Conservation (phyloP, 1,284 basidiomycete genomes). For the Bjerkandera adusta region DNA sequence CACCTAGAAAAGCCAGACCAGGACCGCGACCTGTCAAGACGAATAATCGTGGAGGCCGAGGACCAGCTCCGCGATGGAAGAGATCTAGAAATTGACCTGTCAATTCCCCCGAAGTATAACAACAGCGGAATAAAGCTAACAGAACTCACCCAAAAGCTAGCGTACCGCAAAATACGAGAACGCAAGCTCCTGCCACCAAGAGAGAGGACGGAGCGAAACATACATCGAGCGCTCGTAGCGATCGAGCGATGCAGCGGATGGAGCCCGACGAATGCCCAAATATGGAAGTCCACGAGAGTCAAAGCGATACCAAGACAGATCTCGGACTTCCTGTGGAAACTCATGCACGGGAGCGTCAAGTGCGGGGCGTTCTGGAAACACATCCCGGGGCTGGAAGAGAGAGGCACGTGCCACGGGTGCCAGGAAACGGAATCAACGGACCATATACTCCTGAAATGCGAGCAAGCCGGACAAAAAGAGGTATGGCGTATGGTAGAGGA, state of each 20-base stretch:
- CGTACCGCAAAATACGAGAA: slow-evolving; percentile 1
- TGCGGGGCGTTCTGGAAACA: slow-evolving; percentile 29
- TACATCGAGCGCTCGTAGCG: slow-evolving; percentile 4
- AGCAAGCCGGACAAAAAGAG: slow-evolving; percentile 19
- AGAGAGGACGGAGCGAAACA: slow-evolving; percentile 4
- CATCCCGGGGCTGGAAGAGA: slow-evolving; percentile 21
- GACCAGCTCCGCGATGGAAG: too few relatives aligned
- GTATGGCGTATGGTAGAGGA: slow-evolving; percentile 25
- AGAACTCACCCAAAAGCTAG: slow-evolving; percentile 1
- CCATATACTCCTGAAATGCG: slow-evolving; percentile 30
- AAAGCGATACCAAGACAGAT: slow-evolving; percentile 24
- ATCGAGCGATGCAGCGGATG: not conserved
- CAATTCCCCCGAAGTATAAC: too few relatives aligned
- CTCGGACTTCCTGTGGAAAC: slow-evolving; percentile 28
- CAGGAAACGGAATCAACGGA: slow-evolving; percentile 24
- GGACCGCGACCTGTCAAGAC: too few relatives aligned
- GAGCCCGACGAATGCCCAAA: not conserved
- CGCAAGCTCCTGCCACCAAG: not conserved
- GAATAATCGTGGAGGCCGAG: too few relatives aligned
- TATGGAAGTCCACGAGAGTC: slow-evolving; percentile 15
- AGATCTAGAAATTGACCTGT: too few relatives aligned
- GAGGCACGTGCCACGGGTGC: slow-evolving; percentile 24
- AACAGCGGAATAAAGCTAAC: not conserved
- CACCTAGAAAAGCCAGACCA: too few relatives aligned
- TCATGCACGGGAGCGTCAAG: slow-evolving; percentile 27